Conservation (phyloP, 2,329 filamentous ascomycete genomes). For the Rhynchosporium agropyri region DNA sequence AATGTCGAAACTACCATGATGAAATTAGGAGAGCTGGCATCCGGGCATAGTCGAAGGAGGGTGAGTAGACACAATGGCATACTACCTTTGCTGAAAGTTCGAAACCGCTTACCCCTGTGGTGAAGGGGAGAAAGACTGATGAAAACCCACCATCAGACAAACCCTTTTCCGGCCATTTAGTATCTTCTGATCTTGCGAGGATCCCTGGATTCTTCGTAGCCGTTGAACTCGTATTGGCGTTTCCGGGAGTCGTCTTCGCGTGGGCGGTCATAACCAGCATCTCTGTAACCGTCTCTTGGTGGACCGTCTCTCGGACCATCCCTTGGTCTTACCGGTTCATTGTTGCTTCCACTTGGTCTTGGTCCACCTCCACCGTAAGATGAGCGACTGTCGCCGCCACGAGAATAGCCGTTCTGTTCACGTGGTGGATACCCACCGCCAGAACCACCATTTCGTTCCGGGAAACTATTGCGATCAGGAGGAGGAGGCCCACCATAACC, state of each 20-base stretch:
- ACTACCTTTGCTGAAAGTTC: constrained; percentile 42
- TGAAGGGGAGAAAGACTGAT: constrained; percentile 44
- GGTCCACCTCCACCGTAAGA: constrained; percentile 35
- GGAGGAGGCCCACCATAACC: constrained; percentile 36
- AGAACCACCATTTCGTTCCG: constrained; percentile 42
- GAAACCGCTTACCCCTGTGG: constrained; percentile 45
- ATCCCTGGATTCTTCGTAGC: constrained; percentile 74
- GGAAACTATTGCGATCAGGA: constrained; percentile 41
- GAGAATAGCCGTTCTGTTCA: constrained; percentile 43
- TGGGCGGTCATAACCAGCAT: constrained; percentile 56
- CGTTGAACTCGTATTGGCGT: constrained; percentile 60
- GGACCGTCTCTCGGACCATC: constrained; percentile 44
- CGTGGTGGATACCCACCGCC: constrained; percentile 48
- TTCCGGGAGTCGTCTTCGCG: constrained; percentile 57
- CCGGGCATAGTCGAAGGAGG: constrained; percentile 20
- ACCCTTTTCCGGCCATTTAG: constrained; percentile 47
- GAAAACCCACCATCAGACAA: constrained; percentile 54
- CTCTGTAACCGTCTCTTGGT: constrained; percentile 49
- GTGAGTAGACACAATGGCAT: constrained; percentile 34
- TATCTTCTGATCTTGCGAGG: constrained; percentile 66
- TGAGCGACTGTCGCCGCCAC: constrained; percentile 45
- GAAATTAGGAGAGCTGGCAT: constrained; percentile 20
- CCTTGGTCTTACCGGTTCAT: constrained; percentile 73
- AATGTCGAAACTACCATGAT: constrained; percentile 33
- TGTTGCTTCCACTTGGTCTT: constrained; percentile 66